A percentile compares a stretch with the other conserved stretches of the same genome.
Conservation (phyloP, 164 flowering plant genomes). For the Magnolia sinica region DNA sequence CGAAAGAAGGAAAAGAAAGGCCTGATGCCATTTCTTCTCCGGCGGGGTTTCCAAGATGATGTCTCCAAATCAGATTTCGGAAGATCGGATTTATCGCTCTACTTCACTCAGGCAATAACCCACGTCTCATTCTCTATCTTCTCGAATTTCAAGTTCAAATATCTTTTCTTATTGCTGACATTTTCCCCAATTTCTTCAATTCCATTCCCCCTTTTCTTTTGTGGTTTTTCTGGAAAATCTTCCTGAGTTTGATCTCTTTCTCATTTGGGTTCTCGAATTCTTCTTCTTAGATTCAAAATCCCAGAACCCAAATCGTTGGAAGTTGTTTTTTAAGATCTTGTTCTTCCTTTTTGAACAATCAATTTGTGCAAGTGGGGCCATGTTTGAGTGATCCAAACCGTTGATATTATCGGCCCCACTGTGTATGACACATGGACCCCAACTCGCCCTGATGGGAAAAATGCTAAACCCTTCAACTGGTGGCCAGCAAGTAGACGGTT, state of each 20-base stretch:
- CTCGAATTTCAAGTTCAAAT: neutral
- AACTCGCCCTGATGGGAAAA: too few species aligned
- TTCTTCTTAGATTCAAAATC: neutral
- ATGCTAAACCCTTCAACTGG: too few species aligned
- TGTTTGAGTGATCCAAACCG: too few species aligned
- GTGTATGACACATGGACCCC: too few species aligned
- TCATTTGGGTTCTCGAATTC: neutral
- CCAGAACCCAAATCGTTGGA: too few species aligned
- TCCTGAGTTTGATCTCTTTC: neutral
- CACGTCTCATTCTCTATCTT: neutral
- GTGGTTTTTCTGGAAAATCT: neutral
- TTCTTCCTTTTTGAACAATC: too few species aligned
- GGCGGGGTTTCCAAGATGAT: slow-evolving; percentile 15
- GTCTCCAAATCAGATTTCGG: slow-evolving; percentile 25
- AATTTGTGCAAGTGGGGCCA: too few species aligned
- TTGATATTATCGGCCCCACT: too few species aligned
- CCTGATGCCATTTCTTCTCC: neutral
- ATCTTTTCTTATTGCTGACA: neutral
- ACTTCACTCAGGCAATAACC: slow-evolving; percentile 14
- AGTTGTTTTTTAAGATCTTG: too few species aligned
- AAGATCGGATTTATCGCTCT: slow-evolving; percentile 13
- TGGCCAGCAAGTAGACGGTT: too few species aligned
- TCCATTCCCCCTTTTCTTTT: neutral
- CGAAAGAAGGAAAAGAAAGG: neutral
- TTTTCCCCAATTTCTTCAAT: neutral